Evolutionary conservation across 2,329 filamentous ascomycete species (phyloP).

Genomic region (Epichloe sylvatica): DNA sequence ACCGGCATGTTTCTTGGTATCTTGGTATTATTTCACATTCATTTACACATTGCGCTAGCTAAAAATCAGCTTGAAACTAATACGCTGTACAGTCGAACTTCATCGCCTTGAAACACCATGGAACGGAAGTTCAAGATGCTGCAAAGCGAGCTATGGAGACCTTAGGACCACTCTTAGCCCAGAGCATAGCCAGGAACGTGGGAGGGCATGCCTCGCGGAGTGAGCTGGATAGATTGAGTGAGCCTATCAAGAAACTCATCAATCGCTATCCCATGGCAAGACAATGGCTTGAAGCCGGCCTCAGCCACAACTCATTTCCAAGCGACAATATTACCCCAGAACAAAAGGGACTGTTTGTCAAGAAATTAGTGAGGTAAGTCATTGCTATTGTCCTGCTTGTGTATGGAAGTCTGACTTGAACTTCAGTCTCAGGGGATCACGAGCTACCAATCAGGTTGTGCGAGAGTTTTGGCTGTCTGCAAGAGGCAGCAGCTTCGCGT

Average conservation of each 20-base stretch:
- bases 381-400: neutral
- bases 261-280: conserved; percentile 40
- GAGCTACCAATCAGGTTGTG: conserved; percentile 51
- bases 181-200: conserved; percentile 49
- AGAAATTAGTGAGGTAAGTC: conserved; percentile 47
- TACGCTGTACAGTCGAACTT: conserved; percentile 34
- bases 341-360: conserved; percentile 51
- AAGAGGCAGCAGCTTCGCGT: conserved; percentile 46
- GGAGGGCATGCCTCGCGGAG: conserved; percentile 55
- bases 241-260: conserved; percentile 57
- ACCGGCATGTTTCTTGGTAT: neutral
- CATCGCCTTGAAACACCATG: conserved; percentile 31
- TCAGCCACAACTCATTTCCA: conserved; percentile 42
- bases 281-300: conserved; percentile 47
- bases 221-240: conserved; percentile 56
- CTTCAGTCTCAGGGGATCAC: conserved; percentile 45
- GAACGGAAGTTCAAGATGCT: conserved; percentile 27
- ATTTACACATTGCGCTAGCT: neutral
- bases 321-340: conserved; percentile 42
- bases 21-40: neutral
- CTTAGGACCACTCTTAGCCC: conserved; percentile 47
- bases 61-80: neutral
- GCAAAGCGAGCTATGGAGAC: conserved; percentile 39
- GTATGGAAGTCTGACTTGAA: neutral
- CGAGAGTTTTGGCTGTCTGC: conserved; percentile 61